Evolutionary conservation across 352 stramenopile genomes (phyloP).

Genomic region (Albugo laibachii): DNA sequence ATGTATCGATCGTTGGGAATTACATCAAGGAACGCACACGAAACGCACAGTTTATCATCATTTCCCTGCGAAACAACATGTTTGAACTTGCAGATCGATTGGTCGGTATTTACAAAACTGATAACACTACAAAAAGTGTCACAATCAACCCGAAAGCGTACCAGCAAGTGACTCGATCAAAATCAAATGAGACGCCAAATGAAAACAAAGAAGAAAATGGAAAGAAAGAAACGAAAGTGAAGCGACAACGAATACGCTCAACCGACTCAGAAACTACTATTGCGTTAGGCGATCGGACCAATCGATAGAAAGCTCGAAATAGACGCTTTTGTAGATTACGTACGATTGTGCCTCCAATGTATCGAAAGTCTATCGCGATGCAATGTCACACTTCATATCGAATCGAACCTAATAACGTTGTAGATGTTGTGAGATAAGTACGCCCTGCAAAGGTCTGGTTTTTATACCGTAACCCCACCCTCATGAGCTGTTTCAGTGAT

Average conservation of each 20-base stretch:
- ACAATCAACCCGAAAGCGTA: constrained; percentile 95
- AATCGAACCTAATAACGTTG: too few relatives aligned
- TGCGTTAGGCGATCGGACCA: constrained; percentile 4
- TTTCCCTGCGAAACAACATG: constrained; percentile 99
- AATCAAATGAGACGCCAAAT: too few relatives aligned
- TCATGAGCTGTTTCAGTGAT: too few relatives aligned
- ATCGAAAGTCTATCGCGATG: background rate
- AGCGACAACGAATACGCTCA: constrained; percentile 1
- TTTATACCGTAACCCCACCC: too few relatives aligned
- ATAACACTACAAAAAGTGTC: constrained; percentile 97
- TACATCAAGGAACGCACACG: constrained; percentile 99
- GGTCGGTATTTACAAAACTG: constrained; percentile 99
- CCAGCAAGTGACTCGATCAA: constrained; percentile 8
- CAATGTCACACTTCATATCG: too few relatives aligned
- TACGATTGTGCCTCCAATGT: constrained; percentile 6
- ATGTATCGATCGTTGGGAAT: constrained; percentile 99
- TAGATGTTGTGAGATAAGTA: too few relatives aligned
- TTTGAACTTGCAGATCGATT: constrained; percentile 98
- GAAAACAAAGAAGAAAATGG: constrained; percentile 1
- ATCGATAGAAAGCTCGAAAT: constrained; percentile 5
- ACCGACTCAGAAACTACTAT: constrained; percentile 5
- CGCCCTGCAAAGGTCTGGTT: too few relatives aligned
- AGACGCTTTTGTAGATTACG: background rate
- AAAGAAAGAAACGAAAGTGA: background rate
- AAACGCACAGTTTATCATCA: constrained; percentile 99